Evolutionary conservation across 805 yeast species (phyloP), one percentile per base, ranked within the genome.

Genomic region (Yamadazyma tumulicola): DNA sequence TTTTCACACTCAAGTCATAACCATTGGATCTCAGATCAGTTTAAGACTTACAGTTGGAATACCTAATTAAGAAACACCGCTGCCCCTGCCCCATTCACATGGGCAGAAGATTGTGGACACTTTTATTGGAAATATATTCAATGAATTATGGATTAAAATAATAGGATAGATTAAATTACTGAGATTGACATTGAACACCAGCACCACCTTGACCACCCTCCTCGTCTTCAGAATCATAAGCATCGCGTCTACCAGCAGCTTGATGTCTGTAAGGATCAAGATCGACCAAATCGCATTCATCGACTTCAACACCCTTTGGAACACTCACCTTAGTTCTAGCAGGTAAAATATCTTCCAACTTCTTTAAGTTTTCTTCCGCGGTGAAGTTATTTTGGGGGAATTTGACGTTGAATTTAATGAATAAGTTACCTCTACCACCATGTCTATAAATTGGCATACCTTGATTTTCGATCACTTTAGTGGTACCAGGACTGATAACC

Each of bases 371-470:
- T 34, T 79, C 87, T 59, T 85, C 96, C 41, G 74, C 53, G 31
- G 95, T 74, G 57, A 85, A 87, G 55, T 81, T 74, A 35, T 72
- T 63, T 34, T 59, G 57, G 46, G 99, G 99, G 86, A 93, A 93
- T 57, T 84, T 87, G 53, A 93, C 75, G 46, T 78, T 79, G 67
- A 93, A 93, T 57, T 85, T 81, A 49, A 93, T 68, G 52, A 85
- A 78, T 68, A 93, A 74, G 67, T 87, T 79, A 64, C 99, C 99
- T 53, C 61, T 72, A 45, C 88, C 86, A 59, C 95, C 95, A 58
- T 76, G 81, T 66, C 93, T 80, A 66, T 74, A 81, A 47, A 91
- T 69, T 48, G 98, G 99, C 98, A 93, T 93, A 79, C 99, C 99
- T 65, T 91, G 89, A 52, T 81, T 86, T 49, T 83, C 87, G 45